Conservation (phyloP, 1,139 yeast species). For the Pneumocystis sp. region DNA sequence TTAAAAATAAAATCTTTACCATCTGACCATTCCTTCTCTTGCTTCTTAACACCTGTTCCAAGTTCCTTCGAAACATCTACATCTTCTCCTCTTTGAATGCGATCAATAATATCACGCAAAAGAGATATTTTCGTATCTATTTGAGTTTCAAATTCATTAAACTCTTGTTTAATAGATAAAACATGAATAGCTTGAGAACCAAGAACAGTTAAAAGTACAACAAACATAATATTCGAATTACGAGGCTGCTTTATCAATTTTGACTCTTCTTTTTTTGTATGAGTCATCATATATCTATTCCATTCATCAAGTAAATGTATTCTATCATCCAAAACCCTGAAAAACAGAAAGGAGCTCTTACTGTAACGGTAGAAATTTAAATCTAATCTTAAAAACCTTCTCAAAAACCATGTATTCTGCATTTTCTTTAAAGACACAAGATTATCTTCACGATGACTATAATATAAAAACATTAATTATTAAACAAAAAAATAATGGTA, state of each 20-base stretch:
- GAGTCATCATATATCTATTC: not conserved
- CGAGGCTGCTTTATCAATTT: not conserved
- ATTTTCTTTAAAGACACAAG: not conserved
- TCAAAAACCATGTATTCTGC: not conserved
- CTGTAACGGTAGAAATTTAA: not conserved
- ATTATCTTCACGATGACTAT: not conserved
- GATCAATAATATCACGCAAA: constrained; percentile 3
- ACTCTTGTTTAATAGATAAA: not conserved
- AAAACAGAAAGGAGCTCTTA: not conserved
- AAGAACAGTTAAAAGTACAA: not conserved
- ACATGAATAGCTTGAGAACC: constrained; percentile 1
- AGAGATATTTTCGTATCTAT: not conserved
- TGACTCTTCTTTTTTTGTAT: not conserved
- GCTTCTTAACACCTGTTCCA: constrained; percentile 14
- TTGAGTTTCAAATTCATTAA: not conserved
- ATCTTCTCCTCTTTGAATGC: constrained; percentile 13
- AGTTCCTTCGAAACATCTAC: constrained; percentile 15
- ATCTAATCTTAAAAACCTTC: not conserved
- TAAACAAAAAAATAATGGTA: not conserved
- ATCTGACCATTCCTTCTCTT: constrained; percentile 15
- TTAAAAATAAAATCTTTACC: not conserved
- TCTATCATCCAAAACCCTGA: not conserved
- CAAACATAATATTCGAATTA: not conserved
- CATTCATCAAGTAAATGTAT: not conserved
- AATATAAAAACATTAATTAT: not conserved